Percentiles rank a stretch among this genome's conserved stretches.
These are phyloP conservation scores for Sophora flavescens DNA, from an alignment of 306 rosid species.

Conservation along the genomic window DNA sequence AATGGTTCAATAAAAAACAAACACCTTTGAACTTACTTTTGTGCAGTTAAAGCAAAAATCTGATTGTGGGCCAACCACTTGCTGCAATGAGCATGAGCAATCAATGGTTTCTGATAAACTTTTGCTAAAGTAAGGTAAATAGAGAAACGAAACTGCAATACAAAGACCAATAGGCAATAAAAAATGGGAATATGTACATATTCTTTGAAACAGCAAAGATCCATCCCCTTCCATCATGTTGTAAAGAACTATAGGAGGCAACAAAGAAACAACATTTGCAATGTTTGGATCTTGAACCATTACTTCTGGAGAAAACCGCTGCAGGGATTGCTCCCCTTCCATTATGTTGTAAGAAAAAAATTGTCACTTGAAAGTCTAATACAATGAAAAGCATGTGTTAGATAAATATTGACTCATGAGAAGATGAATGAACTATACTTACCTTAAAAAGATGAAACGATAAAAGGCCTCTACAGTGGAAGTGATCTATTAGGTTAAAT, in stretches of 20 bases:
- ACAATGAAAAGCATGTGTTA: constrained; percentile 26
- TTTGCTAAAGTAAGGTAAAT: too few relatives aligned
- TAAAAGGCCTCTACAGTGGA: constrained; percentile 86
- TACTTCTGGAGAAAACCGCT: constrained; percentile 87
- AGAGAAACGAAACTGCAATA: too few relatives aligned
- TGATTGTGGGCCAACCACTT: too few relatives aligned
- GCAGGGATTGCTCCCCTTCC: constrained; percentile 92
- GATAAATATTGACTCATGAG: constrained; percentile 14
- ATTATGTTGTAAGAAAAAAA: constrained; percentile 74
- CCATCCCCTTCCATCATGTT: too few relatives aligned
- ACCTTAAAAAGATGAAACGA: constrained; percentile 85
- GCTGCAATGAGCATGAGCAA: too few relatives aligned
- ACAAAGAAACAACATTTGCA: constrained; percentile 69
- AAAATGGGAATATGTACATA: too few relatives aligned
- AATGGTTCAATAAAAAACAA: too few relatives aligned
- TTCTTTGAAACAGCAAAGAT: too few relatives aligned
- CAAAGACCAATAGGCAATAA: too few relatives aligned
- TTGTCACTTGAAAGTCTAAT: constrained; percentile 36
- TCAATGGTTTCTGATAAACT: too few relatives aligned
- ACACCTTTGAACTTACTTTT: too few relatives aligned
- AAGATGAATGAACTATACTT: constrained; percentile 21
- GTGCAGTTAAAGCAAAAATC: too few relatives aligned
- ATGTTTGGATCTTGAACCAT: constrained; percentile 73
- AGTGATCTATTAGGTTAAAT: constrained; percentile 70
- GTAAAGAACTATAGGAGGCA: constrained; percentile 75